These are phyloP conservation scores for Hypoxylon rickii DNA, from an alignment of 495 filamentous ascomycete genomes.

Conservation along the genomic window DNA sequence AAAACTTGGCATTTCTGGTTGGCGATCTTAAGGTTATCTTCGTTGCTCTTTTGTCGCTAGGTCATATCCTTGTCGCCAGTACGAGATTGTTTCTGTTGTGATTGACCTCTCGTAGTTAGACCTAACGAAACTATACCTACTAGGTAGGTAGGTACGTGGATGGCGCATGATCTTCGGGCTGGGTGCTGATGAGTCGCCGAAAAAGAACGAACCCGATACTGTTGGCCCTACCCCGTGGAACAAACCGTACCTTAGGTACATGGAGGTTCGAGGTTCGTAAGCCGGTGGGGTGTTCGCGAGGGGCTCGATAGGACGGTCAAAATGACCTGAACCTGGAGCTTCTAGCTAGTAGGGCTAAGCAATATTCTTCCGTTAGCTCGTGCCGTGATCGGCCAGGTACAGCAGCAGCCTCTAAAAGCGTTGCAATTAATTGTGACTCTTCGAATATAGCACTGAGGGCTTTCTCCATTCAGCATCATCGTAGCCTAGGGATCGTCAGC, in stretches of 20 bases:
- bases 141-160: conserved; percentile 47
- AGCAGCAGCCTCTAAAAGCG: too few relatives aligned
- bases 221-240: conserved; percentile 34
- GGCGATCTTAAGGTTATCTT: conserved; percentile 42
- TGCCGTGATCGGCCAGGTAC: conserved; percentile 21
- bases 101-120: conserved; percentile 45
- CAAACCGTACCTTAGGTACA: not conserved
- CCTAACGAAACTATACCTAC: conserved; percentile 46
- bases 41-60: conserved; percentile 43
- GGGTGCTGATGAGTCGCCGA: conserved; percentile 36
- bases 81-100: conserved; percentile 43
- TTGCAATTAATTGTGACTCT: too few relatives aligned
- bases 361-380: too few relatives aligned
- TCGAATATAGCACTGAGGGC: too few relatives aligned
- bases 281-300: too few relatives aligned
- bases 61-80: conserved; percentile 40
- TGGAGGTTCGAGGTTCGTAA: too few relatives aligned
- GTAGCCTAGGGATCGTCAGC: not conserved
- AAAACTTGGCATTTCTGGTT: too few relatives aligned
- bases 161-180: conserved; percentile 46
- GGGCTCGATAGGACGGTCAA: too few relatives aligned
- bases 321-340: too few relatives aligned
- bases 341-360: too few relatives aligned
- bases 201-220: conserved; percentile 42
- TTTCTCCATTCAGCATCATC: too few relatives aligned